Conservation (phyloP, 768 basidiomycete species). For the Tremella fuciformis region DNA sequence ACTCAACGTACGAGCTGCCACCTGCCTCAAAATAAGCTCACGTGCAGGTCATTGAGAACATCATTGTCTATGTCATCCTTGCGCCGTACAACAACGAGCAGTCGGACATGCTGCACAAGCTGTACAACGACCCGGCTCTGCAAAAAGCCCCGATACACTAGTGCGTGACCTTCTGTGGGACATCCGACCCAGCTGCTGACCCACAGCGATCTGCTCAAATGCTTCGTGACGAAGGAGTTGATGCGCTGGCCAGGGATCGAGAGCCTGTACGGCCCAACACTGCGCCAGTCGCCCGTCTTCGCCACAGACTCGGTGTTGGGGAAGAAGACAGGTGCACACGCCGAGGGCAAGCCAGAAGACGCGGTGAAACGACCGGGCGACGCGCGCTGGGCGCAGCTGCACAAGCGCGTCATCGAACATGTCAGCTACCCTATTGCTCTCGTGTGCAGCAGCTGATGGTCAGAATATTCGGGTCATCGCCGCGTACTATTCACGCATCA, state of each 20-base stretch:
- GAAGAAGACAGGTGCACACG: conserved; percentile 42
- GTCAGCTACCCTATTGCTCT: conserved; percentile 56
- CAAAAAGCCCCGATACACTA: conserved; percentile 77
- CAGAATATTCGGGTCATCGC: conserved; percentile 96
- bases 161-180: conserved; percentile 54
- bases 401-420: conserved; percentile 93
- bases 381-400: conserved; percentile 90
- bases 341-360: conserved; percentile 42
- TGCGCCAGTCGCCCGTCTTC: conserved; percentile 80
- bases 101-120: conserved; percentile 89
- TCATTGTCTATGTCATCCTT: conserved; percentile 89
- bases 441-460: neutral
- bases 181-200: neutral
- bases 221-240: conserved; percentile 84
- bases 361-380: conserved; percentile 51
- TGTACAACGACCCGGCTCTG: conserved; percentile 73
- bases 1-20: conserved; percentile 40
- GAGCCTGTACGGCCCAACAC: conserved; percentile 75
- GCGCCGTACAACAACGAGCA: conserved; percentile 96
- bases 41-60: conserved; percentile 80
- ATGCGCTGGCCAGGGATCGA: conserved; percentile 98
- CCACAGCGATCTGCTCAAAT: conserved; percentile 82
- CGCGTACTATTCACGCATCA: conserved; percentile 91
- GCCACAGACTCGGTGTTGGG: conserved; percentile 54
- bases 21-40: conserved; percentile 47